Evolutionary conservation across 176 grass and related monocot genomes (phyloP).

Genomic region (Juncus effusus): DNA sequence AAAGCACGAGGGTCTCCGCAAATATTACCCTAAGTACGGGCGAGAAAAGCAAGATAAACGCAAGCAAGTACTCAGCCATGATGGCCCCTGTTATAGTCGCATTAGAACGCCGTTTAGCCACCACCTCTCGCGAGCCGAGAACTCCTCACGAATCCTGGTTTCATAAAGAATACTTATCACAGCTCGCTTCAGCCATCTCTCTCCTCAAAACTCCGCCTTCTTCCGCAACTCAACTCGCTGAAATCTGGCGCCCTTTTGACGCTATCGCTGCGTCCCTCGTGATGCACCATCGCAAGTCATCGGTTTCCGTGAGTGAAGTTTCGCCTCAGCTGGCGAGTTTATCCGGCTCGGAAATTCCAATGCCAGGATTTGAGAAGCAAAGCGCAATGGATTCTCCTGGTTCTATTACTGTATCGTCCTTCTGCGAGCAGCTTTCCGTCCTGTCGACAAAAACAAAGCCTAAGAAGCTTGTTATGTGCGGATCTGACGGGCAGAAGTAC

Average conservation of each 20-base stretch:
- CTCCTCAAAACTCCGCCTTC: conserved; percentile 68
- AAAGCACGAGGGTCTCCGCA: conserved; percentile 77
- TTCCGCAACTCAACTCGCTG: conserved; percentile 58
- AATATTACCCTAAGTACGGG: conserved; percentile 79
- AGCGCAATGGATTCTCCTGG: conserved; percentile 47
- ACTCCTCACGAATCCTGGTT: conserved; percentile 90
- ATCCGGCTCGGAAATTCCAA: conserved; percentile 92
- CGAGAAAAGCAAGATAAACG: conserved; percentile 96
- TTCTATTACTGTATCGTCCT: conserved; percentile 68
- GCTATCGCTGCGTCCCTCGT: conserved; percentile 74
- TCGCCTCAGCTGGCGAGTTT: conserved; percentile 70
- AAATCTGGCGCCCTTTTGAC: conserved; percentile 87
- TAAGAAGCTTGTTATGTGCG: conserved; percentile 82
- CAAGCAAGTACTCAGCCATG: conserved; percentile 91
- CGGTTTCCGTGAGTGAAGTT: conserved; percentile 72
- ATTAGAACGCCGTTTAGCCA: conserved; percentile 76
- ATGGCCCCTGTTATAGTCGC: conserved; percentile 96
- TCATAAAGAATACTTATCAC: conserved; percentile 67
- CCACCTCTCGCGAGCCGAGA: conserved; percentile 89
- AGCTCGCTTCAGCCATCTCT: conserved; percentile 71
- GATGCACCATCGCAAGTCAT: conserved; percentile 79
- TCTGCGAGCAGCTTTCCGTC: conserved; percentile 73
- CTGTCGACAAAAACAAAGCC: conserved; percentile 98
- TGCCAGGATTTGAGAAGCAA: conserved; percentile 99
- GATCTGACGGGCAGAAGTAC: conserved; percentile 89